Evolutionary conservation across 2,329 filamentous ascomycete species (phyloP), one percentile per base, ranked within the genome.

Genomic region (Aureobasidium lini): DNA sequence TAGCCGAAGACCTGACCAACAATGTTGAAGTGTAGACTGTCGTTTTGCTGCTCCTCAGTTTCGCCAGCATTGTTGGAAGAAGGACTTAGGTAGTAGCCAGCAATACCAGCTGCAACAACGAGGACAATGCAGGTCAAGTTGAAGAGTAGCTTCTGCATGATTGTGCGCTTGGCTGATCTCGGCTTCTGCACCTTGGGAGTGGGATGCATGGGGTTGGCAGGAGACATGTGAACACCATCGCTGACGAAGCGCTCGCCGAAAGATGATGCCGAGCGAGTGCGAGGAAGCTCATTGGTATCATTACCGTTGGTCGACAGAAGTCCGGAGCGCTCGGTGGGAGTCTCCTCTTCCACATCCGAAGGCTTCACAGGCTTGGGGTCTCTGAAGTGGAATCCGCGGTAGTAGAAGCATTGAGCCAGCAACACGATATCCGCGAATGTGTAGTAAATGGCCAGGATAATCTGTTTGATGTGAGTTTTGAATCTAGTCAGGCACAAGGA

Each of bases 1-100:
- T 95, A 97, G 39, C 94, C 94, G 67, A 96, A 97, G 49, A 95
- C 77, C 70, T 99, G 94, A 53, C 94, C 94, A 74, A 85, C 84
- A 32, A 85, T 68, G 66, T 87, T 90, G 74, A 96, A 89, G 1
- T 79, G 73, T 9, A 90, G 80, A 1, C 77, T 71, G 46, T 80
- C 77, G 29, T 76, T 75, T 37, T 75, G 73, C 34, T 75, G 71
- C 16, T 74, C 61, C 64, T 66, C 62, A 62, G 65, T 62, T 10
- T 67, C 66, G 40, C 61, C 61, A 29, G 66, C 61, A 18, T 57
- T 42, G 16, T 62, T 59, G 11, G 67, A 64, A 63, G 80, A 76
- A 56, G 79, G 72, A 66, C 82, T 86, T 40, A 96, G 78, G 68
- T 86, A 93, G 90, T 93, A 97, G 48, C 93, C 94, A 3, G 90